Base-by-base conservation (phyloP, 2,329 filamentous ascomycete genomes). In the Penicillium palitans region DNA sequence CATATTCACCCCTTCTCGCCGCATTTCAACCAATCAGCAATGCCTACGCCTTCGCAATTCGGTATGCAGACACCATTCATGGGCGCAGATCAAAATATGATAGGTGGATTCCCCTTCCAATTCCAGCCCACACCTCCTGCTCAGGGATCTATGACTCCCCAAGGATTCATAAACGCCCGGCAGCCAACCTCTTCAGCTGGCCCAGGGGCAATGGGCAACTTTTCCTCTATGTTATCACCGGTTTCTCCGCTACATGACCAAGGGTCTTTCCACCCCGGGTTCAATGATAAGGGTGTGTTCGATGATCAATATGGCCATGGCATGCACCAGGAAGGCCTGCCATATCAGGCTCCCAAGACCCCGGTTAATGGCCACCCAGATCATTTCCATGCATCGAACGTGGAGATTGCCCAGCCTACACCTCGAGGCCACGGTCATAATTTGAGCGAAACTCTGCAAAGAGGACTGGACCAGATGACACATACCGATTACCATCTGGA, bases 401-500 rank as follows among this genome's bases (percentile, higher is more conserved):
- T 81, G 40, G 81, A 84, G 57, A 85, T 88, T 65, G 82, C 81
- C 27, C 81, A 85, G 47, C 85, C 85, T 10, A 86, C 81, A 51
- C 85, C 86, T 57, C 81, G 82, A 64, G 82, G 82, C 39, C 84
- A 87, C 72, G 81, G 81, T 56, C 89, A 93, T 66, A 92, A 92
- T 65, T 82, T 90, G 41, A 92, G 88, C 68, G 84, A 87, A 62
- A 90, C 86, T 46, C 81, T 96, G 25, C 91, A 96, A 72, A 88
- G 88, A 61, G 91, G 95, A 65, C 88, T 96, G 56, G 89, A 95
- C 40, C 71, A 73, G 40, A 69, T 72, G 61, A 62, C 62, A 50
- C 90, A 93, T 69, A 88, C 90, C 5, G 90, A 96, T 68, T 93
- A 95, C 69, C 90, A 93, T 67, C 76, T 95, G 61, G 90, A 93